Base-by-base conservation (phyloP, 768 basidiomycete species). In the Guyanaporus albipodus region DNA sequence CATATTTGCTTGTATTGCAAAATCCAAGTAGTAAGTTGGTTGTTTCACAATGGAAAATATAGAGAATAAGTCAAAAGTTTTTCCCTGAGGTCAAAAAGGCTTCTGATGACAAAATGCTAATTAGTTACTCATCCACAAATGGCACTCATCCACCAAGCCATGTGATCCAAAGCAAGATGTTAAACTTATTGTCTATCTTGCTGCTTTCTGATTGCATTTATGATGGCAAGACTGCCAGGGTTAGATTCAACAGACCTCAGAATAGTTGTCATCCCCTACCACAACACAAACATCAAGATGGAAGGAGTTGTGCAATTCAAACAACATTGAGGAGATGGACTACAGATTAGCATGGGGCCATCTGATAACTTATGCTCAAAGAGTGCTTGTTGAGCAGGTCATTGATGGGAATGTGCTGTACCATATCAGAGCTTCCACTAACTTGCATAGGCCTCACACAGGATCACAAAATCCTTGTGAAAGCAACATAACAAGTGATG, bases 1-100 rank as follows among this genome's bases (percentile, higher is more conserved):
- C n/a, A n/a, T n/a, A n/a, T n/a, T n/a, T n/a, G n/a, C n/a, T n/a
- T n/a, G n/a, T n/a, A n/a, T n/a, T n/a, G n/a, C n/a, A n/a, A n/a
- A n/a, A n/a, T n/a, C n/a, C n/a, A n/a, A n/a, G n/a, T n/a, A n/a
- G n/a, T n/a, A n/a, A n/a, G n/a, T n/a, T n/a, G n/a, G n/a, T n/a
- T n/a, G n/a, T n/a, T n/a, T n/a, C n/a, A n/a, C n/a, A n/a, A 93
- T 62, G 95, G 87, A 39, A 92, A 97, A 69, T 99, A 93, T 67
- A 94, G 97, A 69, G 94, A 97, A 64, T 87, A 94, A 32, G 83
- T 97, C 70, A 97, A 96, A 65, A 71, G 85, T 10, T 97, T 44
- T 70, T 99, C 46, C 83, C 85, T 64, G 95, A 98, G 69, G 84
- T 97, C 51, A 94, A 97, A 67, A 93, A 94, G 68, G 79, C 87